Evolutionary conservation across 805 yeast species (phyloP).

Genomic region (Ogataea pini): DNA sequence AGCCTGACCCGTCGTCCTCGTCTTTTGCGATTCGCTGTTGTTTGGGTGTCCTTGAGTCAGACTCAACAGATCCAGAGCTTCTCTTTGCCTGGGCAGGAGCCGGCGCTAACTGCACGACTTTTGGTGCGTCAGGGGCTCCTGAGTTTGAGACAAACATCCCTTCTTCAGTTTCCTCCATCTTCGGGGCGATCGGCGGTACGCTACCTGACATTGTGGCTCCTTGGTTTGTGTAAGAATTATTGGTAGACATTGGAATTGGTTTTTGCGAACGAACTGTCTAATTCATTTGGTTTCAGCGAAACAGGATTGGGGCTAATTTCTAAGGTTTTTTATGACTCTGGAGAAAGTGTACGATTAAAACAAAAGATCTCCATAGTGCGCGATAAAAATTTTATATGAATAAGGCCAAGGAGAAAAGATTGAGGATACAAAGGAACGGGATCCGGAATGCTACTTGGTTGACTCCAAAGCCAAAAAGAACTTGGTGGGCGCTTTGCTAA

Average conservation of each 20-base stretch:
- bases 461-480: too few relatives aligned
- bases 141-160: not conserved
- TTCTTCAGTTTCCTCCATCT: conserved; percentile 3
- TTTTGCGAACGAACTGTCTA: not conserved
- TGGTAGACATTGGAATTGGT: not conserved
- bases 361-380: conserved; percentile 1
- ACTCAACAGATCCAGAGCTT: not conserved
- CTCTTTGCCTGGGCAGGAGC: not conserved
- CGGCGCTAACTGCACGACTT: conserved; percentile 3
- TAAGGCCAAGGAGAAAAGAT: not conserved
- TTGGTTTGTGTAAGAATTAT: not conserved
- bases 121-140: not conserved
- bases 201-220: not conserved
- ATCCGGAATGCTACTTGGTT: not conserved
- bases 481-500: too few relatives aligned
- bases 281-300: not conserved
- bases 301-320: not conserved
- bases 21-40: conserved; percentile 4
- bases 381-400: conserved; percentile 1
- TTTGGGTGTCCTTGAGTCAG: not conserved
- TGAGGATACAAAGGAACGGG: not conserved
- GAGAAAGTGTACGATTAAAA: not conserved
- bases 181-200: conserved; percentile 5
- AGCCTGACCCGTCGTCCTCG: conserved; percentile 15
- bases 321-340: not conserved